A percentile compares a stretch with the other conserved stretches of the same genome.
phyloP scores from a whole-genome alignment of 2,329 filamentous ascomycete species.

The Cyphellophora europaea region DNA sequence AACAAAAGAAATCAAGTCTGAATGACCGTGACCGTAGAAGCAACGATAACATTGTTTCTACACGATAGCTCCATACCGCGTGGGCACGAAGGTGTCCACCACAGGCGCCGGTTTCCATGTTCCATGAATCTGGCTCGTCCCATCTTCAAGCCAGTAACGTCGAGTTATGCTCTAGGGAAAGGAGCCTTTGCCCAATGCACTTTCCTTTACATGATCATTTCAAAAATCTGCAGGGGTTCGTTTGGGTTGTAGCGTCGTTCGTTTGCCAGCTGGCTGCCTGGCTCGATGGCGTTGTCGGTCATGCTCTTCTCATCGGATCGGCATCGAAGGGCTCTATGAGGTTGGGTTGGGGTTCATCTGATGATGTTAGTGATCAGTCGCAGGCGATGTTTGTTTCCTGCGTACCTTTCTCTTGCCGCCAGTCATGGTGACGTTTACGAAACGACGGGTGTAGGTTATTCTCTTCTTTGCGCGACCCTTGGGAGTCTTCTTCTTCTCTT shows the following conservation, averaged over 20 bases:
- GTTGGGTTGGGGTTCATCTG: slow-evolving; percentile 18
- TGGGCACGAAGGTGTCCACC: no score
- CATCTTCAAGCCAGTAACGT: slow-evolving; percentile 11
- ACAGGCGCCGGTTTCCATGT: no score
- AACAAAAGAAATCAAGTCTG: no score
- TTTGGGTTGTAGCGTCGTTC: background rate
- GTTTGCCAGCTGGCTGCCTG: background rate
- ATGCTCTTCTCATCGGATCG: slow-evolving; percentile 1
- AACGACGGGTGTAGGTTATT: slow-evolving; percentile 90
- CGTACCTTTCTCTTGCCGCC: slow-evolving; percentile 96
- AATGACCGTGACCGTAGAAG: no score
- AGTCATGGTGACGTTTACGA: slow-evolving; percentile 95
- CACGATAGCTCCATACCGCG: no score
- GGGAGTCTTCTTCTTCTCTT: slow-evolving; percentile 94
- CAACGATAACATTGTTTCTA: no score
- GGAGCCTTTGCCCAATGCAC: background rate
- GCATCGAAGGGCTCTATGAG: slow-evolving; percentile 7
- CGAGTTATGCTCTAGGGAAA: slow-evolving; percentile 8
- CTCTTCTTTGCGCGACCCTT: slow-evolving; percentile 98
- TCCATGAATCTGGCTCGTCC: no score
- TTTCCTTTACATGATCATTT: background rate
- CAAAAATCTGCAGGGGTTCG: background rate
- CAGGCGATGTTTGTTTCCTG: slow-evolving; percentile 2
- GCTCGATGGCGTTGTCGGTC: background rate
- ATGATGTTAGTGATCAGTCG: background rate